Evolutionary conservation across 176 grass and related monocot genomes (phyloP).

Genomic region (Avena eriantha): DNA sequence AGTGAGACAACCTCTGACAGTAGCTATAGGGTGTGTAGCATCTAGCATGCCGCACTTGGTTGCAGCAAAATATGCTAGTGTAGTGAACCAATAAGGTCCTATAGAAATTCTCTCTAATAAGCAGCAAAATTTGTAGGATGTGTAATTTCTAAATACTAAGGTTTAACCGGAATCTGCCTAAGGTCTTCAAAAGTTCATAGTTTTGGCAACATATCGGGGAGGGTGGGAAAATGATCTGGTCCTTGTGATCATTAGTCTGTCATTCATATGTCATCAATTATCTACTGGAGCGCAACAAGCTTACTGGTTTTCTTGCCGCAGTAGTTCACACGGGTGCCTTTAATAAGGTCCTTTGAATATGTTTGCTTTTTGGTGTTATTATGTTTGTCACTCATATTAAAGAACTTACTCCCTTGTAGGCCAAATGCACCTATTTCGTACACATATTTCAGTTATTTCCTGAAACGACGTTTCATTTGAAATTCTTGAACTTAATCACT

Average conservation of each 20-base stretch:
- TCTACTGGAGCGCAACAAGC: slow-evolving; percentile 10
- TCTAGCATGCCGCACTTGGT: neutral
- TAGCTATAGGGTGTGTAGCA: neutral
- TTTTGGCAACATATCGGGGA: neutral
- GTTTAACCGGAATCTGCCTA: slow-evolving; percentile 12
- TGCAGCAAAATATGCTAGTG: slow-evolving; percentile 8
- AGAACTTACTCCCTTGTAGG: slow-evolving; percentile 7
- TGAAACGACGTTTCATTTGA: slow-evolving; percentile 8
- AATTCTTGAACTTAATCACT: neutral
- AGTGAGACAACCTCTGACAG: neutral
- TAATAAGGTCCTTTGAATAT: neutral
- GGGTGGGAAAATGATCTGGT: neutral
- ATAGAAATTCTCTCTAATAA: neutral
- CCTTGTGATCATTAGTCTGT: neutral
- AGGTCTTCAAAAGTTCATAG: neutral
- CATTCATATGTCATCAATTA: too few species aligned
- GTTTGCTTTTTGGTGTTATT: neutral
- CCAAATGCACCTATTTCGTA: neutral
- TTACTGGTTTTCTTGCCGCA: neutral
- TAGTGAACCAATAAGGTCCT: neutral
- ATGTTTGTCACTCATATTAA: neutral
- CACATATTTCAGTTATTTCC: neutral
- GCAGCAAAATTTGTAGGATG: neutral
- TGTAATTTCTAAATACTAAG: slow-evolving; percentile 5
- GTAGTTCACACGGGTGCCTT: too few species aligned